Evolutionary conservation across 306 rosid genomes (phyloP).

Genomic region (Begonia loranthoides): DNA sequence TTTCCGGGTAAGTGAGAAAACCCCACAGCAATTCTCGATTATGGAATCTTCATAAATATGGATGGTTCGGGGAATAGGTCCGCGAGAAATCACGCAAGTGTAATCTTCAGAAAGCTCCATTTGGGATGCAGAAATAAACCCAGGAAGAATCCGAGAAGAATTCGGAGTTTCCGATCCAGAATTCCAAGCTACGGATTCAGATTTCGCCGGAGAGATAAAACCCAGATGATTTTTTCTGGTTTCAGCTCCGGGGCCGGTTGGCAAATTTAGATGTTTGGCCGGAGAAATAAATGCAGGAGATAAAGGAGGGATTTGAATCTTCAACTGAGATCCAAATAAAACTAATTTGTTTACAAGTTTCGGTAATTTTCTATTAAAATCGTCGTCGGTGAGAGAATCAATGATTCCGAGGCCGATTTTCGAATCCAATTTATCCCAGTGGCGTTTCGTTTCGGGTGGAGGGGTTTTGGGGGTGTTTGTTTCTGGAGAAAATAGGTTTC

Average conservation of each 20-base stretch:
- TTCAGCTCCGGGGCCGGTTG: constrained; percentile 20
- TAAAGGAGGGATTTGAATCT: constrained; percentile 55
- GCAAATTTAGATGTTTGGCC: constrained; percentile 23
- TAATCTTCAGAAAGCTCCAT: constrained; percentile 88
- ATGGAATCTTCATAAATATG: constrained; percentile 69
- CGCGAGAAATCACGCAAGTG: constrained; percentile 66
- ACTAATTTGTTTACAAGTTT: constrained; percentile 40
- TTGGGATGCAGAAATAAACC: constrained; percentile 48
- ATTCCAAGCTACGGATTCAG: constrained; percentile 15
- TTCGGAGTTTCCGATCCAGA: constrained; percentile 16
- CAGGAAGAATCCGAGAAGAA: constrained; percentile 25
- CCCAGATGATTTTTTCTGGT: constrained; percentile 26
- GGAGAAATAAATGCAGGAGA: constrained; percentile 10
- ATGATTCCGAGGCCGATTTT: constrained; percentile 73
- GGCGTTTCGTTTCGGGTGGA: constrained; percentile 32
- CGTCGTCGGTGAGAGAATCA: constrained; percentile 50
- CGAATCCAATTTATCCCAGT: constrained; percentile 40
- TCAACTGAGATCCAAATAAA: constrained; percentile 72
- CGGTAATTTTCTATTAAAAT: constrained; percentile 17
- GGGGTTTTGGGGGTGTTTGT: constrained; percentile 29
- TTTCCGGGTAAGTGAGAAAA: constrained; percentile 17
- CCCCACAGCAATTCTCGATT: constrained; percentile 44
- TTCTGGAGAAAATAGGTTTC: constrained; percentile 47
- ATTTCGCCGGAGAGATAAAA: constrained; percentile 25
- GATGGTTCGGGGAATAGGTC: constrained; percentile 70